Percentiles rank a stretch among this genome's conserved stretches.
phyloP scores from a whole-genome alignment of 2,329 filamentous ascomycete genomes.

The Coniochaeta sp. region DNA sequence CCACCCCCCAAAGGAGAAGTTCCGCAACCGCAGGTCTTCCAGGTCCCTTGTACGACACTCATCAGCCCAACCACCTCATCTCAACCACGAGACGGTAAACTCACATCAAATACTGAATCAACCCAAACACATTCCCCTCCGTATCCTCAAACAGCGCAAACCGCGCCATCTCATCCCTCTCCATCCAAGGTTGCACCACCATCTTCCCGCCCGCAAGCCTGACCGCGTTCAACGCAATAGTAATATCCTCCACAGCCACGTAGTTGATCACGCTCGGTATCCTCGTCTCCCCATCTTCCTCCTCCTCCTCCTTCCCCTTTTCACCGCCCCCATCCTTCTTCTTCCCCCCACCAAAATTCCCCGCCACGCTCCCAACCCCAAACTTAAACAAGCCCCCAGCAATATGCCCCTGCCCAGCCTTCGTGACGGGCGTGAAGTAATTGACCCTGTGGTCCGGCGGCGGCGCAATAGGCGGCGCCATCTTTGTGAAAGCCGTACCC shows the following conservation, averaged over 20 bases:
- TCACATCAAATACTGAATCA: conserved; percentile 3
- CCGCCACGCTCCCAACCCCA: not conserved
- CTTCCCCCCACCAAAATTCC: not conserved
- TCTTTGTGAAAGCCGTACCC: no score
- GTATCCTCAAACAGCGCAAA: conserved; percentile 4
- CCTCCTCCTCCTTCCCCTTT: not conserved
- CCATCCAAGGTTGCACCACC: conserved; percentile 1
- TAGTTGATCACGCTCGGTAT: not conserved
- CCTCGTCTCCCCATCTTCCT: not conserved
- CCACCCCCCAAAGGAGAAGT: no score
- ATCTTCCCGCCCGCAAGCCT: not conserved
- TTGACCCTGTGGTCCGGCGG: conserved; percentile 2
- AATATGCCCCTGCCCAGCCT: not conserved
- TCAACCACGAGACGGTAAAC: no score
- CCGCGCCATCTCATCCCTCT: conserved; percentile 1
- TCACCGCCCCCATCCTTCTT: not conserved
- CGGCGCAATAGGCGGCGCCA: not conserved
- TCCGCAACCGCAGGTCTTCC: no score
- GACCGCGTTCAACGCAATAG: not conserved
- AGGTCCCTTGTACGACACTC: no score
- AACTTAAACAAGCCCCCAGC: conserved; percentile 1
- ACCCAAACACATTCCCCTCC: conserved; percentile 3
- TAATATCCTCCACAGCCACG: not conserved
- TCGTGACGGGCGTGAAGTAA: not conserved
- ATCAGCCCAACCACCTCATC: no score